phyloP scores from a whole-genome alignment of 2,329 filamentous ascomycete species.

The Hypoxylon sp. region DNA sequence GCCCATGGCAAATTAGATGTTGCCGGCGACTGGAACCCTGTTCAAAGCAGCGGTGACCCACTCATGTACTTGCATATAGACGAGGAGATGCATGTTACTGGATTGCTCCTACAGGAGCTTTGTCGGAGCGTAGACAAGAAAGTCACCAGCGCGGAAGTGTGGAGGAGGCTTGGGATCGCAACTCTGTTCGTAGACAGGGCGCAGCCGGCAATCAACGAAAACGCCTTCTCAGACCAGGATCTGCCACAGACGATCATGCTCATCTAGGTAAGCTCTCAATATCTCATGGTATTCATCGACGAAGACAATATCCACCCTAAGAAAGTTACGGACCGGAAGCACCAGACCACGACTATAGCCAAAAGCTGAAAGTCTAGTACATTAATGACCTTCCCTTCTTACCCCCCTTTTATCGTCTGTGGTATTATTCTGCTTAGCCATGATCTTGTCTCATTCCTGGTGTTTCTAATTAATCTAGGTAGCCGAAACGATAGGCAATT shows the following conservation, averaged over 20 bases:
- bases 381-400: too few species aligned
- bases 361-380: too few species aligned
- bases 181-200: slow-evolving; percentile 38
- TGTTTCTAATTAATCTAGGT: too few species aligned
- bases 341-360: too few species aligned
- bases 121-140: background rate
- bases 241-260: slow-evolving; percentile 10
- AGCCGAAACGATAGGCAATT: too few species aligned
- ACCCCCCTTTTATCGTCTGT: too few species aligned
- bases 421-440: too few species aligned
- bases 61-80: slow-evolving; percentile 5
- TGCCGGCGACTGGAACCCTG: background rate
- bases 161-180: slow-evolving; percentile 35
- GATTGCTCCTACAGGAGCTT: slow-evolving; percentile 1
- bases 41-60: background rate
- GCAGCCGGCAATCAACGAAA: slow-evolving; percentile 28
- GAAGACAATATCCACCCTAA: too few species aligned
- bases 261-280: background rate
- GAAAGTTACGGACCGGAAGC: too few species aligned
- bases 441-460: too few species aligned
- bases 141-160: background rate
- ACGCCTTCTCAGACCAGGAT: slow-evolving; percentile 12
- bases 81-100: background rate
- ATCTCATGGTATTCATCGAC: background rate
- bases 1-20: slow-evolving; percentile 2